A percentile compares a stretch with the other conserved stretches of the same genome.
Evolutionary conservation across 2,329 filamentous ascomycete genomes (phyloP).

Genomic region (Aspergillus pseudoglaucus): DNA sequence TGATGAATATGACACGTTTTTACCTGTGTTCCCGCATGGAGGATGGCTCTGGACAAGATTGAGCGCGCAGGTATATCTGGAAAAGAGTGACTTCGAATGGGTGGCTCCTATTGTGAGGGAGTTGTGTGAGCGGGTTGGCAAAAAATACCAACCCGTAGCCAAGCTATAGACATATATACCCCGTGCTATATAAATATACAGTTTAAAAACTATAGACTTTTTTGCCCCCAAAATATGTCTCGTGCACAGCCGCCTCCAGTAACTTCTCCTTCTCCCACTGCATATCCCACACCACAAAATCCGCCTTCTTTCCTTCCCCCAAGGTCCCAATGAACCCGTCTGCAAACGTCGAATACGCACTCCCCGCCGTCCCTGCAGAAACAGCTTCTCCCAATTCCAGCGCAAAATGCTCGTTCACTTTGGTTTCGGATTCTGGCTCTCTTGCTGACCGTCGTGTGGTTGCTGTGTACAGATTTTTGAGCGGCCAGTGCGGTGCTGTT

Average conservation of each 20-base stretch:
- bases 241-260: conserved; percentile 31
- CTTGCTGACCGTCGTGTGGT: conserved; percentile 42
- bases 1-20: conserved; percentile 62
- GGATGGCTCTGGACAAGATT: conserved; percentile 64
- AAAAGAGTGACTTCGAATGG: conserved; percentile 69
- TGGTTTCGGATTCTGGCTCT: conserved; percentile 27
- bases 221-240: conserved; percentile 40
- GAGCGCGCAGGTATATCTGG: conserved; percentile 80
- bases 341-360: conserved; percentile 41
- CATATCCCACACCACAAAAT: conserved; percentile 41
- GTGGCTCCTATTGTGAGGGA: conserved; percentile 53
- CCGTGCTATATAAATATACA: not conserved
- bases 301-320: conserved; percentile 35
- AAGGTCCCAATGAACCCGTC: conserved; percentile 35
- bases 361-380: conserved; percentile 38
- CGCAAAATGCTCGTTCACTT: conserved; percentile 38
- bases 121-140: conserved; percentile 48
- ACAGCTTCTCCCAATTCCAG: conserved; percentile 38
- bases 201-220: conserved; percentile 17
- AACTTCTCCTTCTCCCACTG: conserved; percentile 32
- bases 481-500: conserved; percentile 40
- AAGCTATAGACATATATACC: conserved; percentile 1
- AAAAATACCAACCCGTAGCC: conserved; percentile 23
- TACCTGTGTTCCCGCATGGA: conserved; percentile 57
- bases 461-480: conserved; percentile 45